phyloP scores from a whole-genome alignment of 208 protist genomes.

The Leishmania major region DNA sequence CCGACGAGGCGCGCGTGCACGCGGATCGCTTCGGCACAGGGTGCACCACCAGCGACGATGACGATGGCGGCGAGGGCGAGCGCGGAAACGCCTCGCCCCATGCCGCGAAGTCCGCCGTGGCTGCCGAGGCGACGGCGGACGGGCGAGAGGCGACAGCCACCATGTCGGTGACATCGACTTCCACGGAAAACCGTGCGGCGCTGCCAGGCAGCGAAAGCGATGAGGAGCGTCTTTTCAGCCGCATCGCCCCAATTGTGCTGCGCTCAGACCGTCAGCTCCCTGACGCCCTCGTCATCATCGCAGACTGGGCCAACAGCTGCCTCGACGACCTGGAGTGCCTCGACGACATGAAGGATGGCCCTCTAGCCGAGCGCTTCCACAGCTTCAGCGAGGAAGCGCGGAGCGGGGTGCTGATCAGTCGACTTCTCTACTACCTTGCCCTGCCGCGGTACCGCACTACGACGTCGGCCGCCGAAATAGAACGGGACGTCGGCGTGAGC shows the following conservation, averaged over 20 bases:
- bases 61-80: slow-evolving; percentile 8
- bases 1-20: slow-evolving; percentile 54
- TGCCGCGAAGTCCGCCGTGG: slow-evolving; percentile 5
- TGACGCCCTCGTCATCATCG: slow-evolving; percentile 77
- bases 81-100: neutral
- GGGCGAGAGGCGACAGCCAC: neutral
- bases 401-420: slow-evolving; percentile 81
- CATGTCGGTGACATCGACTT: neutral
- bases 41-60: neutral
- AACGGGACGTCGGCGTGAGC: neutral
- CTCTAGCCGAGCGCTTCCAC: slow-evolving; percentile 65
- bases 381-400: slow-evolving; percentile 84
- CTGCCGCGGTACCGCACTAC: slow-evolving; percentile 75
- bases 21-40: slow-evolving; percentile 26
- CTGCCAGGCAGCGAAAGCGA: slow-evolving; percentile 32
- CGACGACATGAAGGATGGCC: slow-evolving; percentile 79
- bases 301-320: slow-evolving; percentile 89
- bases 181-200: neutral
- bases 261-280: slow-evolving; percentile 64
- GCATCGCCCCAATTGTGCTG: slow-evolving; percentile 83
- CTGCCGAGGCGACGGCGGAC: neutral
- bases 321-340: slow-evolving; percentile 83
- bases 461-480: slow-evolving; percentile 19
- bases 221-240: slow-evolving; percentile 80
- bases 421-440: slow-evolving; percentile 88